Evolutionary conservation across 2,329 filamentous ascomycete species (phyloP), one percentile per base, ranked within the genome.

Genomic region (Cercospora nicotianae): DNA sequence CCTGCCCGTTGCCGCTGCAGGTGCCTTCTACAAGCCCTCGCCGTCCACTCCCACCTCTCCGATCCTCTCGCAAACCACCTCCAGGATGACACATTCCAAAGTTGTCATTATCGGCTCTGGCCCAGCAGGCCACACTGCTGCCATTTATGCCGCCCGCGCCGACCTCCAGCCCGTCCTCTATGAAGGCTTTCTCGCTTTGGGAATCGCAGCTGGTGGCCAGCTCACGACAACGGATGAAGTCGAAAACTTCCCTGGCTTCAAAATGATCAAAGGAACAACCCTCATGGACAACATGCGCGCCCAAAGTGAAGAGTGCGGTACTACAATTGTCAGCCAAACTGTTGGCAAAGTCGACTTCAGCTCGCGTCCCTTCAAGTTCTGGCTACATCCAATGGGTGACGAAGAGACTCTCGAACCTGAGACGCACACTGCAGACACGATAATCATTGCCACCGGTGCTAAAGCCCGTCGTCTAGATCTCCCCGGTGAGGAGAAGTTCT

Each of bases 201-300:
- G 94, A 77, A 96, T 96, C 76, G 95, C 95, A 6, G 93, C 95
- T 55, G 95, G 95, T 74, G 95, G 95, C 67, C 95, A 99, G 86
- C 87, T 99, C 74, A 99, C 96, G 65, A 99, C 96, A 28, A 99
- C 95, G 65, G 98, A 96, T 77, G 96, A 99, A 74, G 89, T 99
- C 68, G 95, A 99, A 85, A 99, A 99, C 87, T 99, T 91, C 82
- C 95, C 95, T 28, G 95, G 95, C 59, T 99, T 98, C 84, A 91
- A 92, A 77, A 87, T 92, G 75, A 93, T 99, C 79, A 91, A 93
- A 82, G 95, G 95, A 73, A 82, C 87, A 66, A 90, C 93, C 77
- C 85, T 99, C 73, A 99, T 99, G 95, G 94, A 97, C 74, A 88
- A 90, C 80, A 98, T 99, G 94, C 91, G 91, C 81, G 88, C 87